Conservation (phyloP, 2,329 filamentous ascomycete species). For the Chaetomium sp. region DNA sequence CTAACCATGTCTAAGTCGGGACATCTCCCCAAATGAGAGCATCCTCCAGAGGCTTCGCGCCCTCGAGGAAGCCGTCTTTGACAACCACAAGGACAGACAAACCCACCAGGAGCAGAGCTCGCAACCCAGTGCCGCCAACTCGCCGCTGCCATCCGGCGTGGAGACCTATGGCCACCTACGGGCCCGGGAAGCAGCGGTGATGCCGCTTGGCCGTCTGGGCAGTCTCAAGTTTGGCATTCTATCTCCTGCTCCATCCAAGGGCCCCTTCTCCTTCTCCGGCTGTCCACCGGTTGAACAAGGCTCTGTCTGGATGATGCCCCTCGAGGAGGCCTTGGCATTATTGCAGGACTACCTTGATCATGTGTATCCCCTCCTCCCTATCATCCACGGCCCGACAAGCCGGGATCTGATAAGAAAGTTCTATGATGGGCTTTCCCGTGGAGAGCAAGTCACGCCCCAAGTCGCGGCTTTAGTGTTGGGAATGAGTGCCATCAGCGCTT, state of each 20-base stretch:
- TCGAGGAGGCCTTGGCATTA: background rate
- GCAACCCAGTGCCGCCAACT: background rate
- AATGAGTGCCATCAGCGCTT: constrained; percentile 10
- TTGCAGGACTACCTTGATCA: constrained; percentile 18
- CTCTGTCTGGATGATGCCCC: constrained; percentile 11
- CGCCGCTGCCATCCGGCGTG: background rate
- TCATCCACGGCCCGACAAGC: constrained; percentile 12
- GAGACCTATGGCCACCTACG: background rate
- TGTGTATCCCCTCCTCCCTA: constrained; percentile 1
- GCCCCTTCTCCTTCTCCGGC: background rate
- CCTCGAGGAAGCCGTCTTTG: constrained; percentile 17
- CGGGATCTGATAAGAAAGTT: background rate
- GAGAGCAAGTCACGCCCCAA: background rate
- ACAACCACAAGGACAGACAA: background rate
- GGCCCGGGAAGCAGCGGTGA: background rate
- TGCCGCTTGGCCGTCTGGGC: background rate
- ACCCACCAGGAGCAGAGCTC: background rate
- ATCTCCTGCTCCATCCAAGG: background rate
- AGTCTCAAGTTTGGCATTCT: background rate
- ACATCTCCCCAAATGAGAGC: background rate
- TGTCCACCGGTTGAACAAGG: background rate
- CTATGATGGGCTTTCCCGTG: constrained; percentile 1
- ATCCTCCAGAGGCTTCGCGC: constrained; percentile 8
- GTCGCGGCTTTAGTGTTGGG: constrained; percentile 6
- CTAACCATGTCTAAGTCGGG: background rate